Evolutionary conservation across 495 filamentous ascomycete genomes (phyloP), one percentile per base, ranked within the genome.

Genomic region (Hypoxylon trugodes): DNA sequence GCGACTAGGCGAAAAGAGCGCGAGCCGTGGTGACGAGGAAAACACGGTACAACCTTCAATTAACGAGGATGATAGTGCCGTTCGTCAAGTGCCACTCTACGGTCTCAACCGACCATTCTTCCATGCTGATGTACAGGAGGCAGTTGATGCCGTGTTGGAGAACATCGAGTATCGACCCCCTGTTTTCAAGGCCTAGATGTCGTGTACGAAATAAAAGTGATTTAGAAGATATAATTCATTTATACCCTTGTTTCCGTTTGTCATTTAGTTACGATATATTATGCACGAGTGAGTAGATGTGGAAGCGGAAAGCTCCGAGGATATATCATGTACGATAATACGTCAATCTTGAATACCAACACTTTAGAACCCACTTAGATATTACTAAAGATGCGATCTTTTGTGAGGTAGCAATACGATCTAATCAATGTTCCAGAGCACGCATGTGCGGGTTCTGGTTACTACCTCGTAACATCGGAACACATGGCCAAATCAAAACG

Each of bases 91-190:
- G 24, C 73, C 75, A 3, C 25, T 81, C 6, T 73, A 79, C 38
- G 79, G 81, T 4, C 70, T 81, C 40, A 82, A 84, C 55, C 71
- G 82, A 45, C 82, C 81, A 5, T 82, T 77, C 68, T 83, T 84
- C 69, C 82, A 84, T 41, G 59, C 82, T 5, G 82, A 85, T 64
- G 33, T 98, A 9, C 92, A 90, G n/a, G 90, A 89, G 69, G 95
- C 95, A 22, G 72, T 98, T 59, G 86, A 93, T 73, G 89, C 87
- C 65, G 90, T 90, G 18, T 78, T 95, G 62, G 82, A 82, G 54
- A 93, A 90, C 65, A 79, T 82, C 7, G 79, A 87, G 76, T 63
- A 40, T 16, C 37, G 51, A 40, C 36, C 56, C 12, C 45, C 51
- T 38, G 15, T 48, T 30, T 46, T 52, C 10, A 56, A 61, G 30